A percentile compares a stretch with the other conserved stretches of the same genome.
phyloP scores from a whole-genome alignment of 176 grass and related monocot genomes.

The Stipa capillata region DNA sequence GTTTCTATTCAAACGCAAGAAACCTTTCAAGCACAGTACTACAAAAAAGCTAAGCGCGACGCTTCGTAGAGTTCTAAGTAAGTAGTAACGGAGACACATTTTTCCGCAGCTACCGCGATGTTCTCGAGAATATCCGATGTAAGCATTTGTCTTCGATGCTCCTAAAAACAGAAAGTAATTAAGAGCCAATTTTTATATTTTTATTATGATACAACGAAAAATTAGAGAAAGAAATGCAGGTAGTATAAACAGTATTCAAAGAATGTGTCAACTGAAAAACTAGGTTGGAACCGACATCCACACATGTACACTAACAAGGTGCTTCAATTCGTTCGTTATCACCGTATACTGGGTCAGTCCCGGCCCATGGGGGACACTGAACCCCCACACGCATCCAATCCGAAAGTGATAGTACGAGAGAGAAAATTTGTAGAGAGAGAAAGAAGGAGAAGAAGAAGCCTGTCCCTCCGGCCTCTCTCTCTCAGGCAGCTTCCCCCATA shows the following conservation, averaged over 20 bases:
- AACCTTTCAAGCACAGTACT: background rate
- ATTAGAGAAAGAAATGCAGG: background rate
- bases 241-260: background rate
- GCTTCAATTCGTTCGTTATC: background rate
- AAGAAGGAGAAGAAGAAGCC: background rate
- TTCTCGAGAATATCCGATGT: background rate
- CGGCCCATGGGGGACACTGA: background rate
- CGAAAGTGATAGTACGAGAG: conserved; percentile 18
- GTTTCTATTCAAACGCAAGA: background rate
- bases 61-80: background rate
- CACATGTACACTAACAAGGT: background rate
- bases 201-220: background rate
- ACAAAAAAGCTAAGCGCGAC: background rate
- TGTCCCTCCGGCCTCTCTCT: background rate
- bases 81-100: background rate
- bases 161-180: background rate
- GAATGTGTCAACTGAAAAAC: background rate
- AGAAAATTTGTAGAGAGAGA: background rate
- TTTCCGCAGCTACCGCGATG: background rate
- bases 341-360: background rate
- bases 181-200: background rate
- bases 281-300: background rate
- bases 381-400: conserved; percentile 37
- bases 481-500: conserved; percentile 24
- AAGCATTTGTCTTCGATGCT: background rate